These are phyloP conservation scores for Teunomyces funiuensis DNA, from an alignment of 805 yeast genomes.

Conservation along the genomic window DNA sequence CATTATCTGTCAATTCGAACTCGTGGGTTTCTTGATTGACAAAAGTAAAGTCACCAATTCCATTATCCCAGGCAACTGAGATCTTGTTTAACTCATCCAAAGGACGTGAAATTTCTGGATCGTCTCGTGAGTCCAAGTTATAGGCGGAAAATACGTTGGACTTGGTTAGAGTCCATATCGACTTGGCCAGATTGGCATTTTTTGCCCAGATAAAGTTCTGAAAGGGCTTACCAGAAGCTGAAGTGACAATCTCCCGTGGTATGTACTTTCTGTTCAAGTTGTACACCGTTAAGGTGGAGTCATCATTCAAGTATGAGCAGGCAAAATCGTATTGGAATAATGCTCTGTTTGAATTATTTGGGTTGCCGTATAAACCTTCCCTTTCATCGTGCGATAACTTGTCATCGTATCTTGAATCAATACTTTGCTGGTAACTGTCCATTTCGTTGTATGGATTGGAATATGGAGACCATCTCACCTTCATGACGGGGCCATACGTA, in stretches of 20 bases:
- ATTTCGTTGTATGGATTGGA: conserved; percentile 18
- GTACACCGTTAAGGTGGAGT: conserved; percentile 67
- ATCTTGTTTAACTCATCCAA: conserved; percentile 52
- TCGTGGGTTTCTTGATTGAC: conserved; percentile 50
- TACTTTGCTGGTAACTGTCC: conserved; percentile 7
- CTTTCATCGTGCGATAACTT: conserved; percentile 17
- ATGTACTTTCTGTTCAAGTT: conserved; percentile 68
- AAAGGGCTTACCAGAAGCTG: conserved; percentile 42
- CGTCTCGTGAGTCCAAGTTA: conserved; percentile 24
- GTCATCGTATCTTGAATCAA: conserved; percentile 21
- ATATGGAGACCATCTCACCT: conserved; percentile 60
- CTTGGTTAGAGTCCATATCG: conserved; percentile 42
- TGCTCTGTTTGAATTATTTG: conserved; percentile 19
- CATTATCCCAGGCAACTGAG: conserved; percentile 58
- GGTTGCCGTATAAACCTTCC: conserved; percentile 19
- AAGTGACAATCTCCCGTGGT: conserved; percentile 67
- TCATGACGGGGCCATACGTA: conserved; percentile 77
- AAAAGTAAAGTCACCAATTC: conserved; percentile 49
- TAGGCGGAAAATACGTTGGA: conserved; percentile 38
- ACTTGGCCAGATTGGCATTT: conserved; percentile 20
- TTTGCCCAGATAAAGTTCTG: conserved; percentile 45
- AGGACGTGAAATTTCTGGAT: conserved; percentile 30
- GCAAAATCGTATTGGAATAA: conserved; percentile 68
- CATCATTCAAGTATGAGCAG: conserved; percentile 70
- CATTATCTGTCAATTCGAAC: conserved; percentile 26